A percentile compares a stretch with the other conserved stretches of the same genome.
These are phyloP conservation scores for Epichloe scottii DNA, from an alignment of 2,329 filamentous ascomycete genomes.

Conservation along the genomic window DNA sequence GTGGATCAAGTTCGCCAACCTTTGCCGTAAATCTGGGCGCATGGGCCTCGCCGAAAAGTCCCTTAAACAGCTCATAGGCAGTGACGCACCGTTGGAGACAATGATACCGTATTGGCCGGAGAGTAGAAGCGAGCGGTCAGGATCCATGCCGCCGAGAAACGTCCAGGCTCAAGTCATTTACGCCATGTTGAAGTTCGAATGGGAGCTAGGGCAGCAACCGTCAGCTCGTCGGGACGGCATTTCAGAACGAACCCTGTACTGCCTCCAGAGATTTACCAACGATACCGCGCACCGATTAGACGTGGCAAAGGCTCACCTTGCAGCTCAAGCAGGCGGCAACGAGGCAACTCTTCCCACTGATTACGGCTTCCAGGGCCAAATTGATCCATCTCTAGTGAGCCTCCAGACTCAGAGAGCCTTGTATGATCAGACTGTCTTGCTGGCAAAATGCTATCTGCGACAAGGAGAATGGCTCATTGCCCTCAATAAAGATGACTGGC, in stretches of 20 bases:
- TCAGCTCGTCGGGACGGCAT: constrained; percentile 28
- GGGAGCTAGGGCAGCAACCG: constrained; percentile 65
- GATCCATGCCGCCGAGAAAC: constrained; percentile 23
- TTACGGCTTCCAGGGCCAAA: constrained; percentile 36
- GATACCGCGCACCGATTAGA: constrained; percentile 45
- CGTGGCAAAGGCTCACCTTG: constrained; percentile 37
- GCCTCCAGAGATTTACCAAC: constrained; percentile 47
- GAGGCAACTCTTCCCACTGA: constrained; percentile 33
- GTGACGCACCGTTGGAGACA: constrained; percentile 47
- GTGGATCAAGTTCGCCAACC: constrained; percentile 99
- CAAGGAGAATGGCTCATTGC: constrained; percentile 93
- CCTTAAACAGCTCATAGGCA: constrained; percentile 76
- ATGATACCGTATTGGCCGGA: constrained; percentile 49
- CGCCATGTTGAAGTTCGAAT: constrained; percentile 94
- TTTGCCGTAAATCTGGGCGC: constrained; percentile 91
- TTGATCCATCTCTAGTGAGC: constrained; percentile 32
- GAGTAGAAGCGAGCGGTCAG: constrained; percentile 12
- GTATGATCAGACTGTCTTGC: constrained; percentile 53
- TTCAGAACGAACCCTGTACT: constrained; percentile 44
- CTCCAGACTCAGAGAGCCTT: constrained; percentile 39
- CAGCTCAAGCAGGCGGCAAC: constrained; percentile 29
- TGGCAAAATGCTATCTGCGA: constrained; percentile 91
- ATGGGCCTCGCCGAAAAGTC: constrained; percentile 94
- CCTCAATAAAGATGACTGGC: constrained; percentile 80
- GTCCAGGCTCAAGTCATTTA: constrained; percentile 75